A percentile compares a stretch with the other conserved stretches of the same genome.
Evolutionary conservation across 208 protist genomes (phyloP).

Genomic region (Plasmodiophora brassicae): DNA sequence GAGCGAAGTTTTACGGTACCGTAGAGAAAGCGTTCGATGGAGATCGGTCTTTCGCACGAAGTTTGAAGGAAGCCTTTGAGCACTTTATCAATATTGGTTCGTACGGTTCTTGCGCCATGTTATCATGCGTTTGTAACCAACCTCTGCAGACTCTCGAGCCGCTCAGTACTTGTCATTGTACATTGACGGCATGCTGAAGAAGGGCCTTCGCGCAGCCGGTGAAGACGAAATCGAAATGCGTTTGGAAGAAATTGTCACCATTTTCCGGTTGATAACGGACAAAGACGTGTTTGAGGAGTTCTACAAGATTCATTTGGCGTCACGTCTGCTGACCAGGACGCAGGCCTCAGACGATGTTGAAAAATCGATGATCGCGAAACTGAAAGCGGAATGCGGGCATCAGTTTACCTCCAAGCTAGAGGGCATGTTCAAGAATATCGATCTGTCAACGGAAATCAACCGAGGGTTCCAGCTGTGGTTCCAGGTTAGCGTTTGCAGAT

Average conservation of each 20-base stretch:
- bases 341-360: slow-evolving; percentile 40
- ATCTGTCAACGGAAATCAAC: slow-evolving; percentile 38
- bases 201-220: not conserved
- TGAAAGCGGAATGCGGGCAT: slow-evolving; percentile 53
- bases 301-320: slow-evolving; percentile 44
- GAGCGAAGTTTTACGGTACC: slow-evolving; percentile 2
- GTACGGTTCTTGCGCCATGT: not conserved
- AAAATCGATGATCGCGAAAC: slow-evolving; percentile 46
- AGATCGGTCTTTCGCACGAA: not conserved
- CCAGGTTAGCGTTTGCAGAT: no score
- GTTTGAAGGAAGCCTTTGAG: slow-evolving; percentile 44
- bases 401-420: slow-evolving; percentile 48
- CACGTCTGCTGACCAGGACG: slow-evolving; percentile 38
- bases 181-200: slow-evolving; percentile 46
- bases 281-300: slow-evolving; percentile 53
- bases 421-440: slow-evolving; percentile 49
- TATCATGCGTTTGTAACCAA: no score
- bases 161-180: slow-evolving; percentile 49
- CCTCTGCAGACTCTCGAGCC: slow-evolving; percentile 30
- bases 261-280: slow-evolving; percentile 29
- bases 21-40: slow-evolving; percentile 17
- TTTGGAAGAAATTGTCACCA: slow-evolving; percentile 34
- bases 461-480: not conserved
- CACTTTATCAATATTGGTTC: slow-evolving; percentile 47
- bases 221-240: slow-evolving; percentile 8